These are phyloP conservation scores for Hymenoscyphus linearis DNA, from an alignment of 2,329 filamentous ascomycete species.

Conservation along the genomic window DNA sequence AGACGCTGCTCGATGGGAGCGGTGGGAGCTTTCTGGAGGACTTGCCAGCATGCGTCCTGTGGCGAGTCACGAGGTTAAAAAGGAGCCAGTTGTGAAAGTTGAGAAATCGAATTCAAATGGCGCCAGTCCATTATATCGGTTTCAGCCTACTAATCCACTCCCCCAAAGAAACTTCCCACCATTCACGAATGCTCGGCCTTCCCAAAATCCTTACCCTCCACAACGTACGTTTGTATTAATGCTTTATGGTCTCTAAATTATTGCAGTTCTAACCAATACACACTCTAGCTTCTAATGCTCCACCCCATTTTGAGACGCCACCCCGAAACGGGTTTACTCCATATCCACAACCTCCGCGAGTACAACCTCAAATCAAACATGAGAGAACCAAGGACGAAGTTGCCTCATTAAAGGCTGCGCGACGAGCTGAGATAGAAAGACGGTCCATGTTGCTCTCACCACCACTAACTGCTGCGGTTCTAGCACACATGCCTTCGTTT, in stretches of 20 bases:
- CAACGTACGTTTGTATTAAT: neutral
- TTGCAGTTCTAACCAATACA: conserved; percentile 6
- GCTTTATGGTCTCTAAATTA: neutral
- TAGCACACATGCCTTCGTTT: conserved; percentile 69
- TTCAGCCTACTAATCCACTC: conserved; percentile 5
- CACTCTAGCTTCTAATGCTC: conserved; percentile 19
- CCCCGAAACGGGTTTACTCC: conserved; percentile 26
- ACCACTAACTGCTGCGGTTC: conserved; percentile 55
- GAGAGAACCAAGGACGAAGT: conserved; percentile 58
- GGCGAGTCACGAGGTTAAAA: conserved; percentile 9
- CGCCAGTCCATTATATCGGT: conserved; percentile 9
- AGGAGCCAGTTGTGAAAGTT: conserved; percentile 3
- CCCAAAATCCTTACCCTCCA: conserved; percentile 11
- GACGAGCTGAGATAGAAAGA: conserved; percentile 66
- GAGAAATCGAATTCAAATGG: conserved; percentile 10
- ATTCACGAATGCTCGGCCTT: conserved; percentile 8
- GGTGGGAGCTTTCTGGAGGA: conserved; percentile 51
- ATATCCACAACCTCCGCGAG: conserved; percentile 21
- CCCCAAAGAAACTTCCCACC: conserved; percentile 11
- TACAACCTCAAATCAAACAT: conserved; percentile 28
- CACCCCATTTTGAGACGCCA: conserved; percentile 30
- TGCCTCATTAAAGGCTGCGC: conserved; percentile 56
- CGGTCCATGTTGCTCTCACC: conserved; percentile 62
- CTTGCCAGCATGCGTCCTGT: conserved; percentile 21
- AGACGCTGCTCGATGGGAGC: conserved; percentile 69